Evolutionary conservation across 352 stramenopile genomes (phyloP), one percentile per base, ranked within the genome.

Genomic region (Achlya hypogyna): DNA sequence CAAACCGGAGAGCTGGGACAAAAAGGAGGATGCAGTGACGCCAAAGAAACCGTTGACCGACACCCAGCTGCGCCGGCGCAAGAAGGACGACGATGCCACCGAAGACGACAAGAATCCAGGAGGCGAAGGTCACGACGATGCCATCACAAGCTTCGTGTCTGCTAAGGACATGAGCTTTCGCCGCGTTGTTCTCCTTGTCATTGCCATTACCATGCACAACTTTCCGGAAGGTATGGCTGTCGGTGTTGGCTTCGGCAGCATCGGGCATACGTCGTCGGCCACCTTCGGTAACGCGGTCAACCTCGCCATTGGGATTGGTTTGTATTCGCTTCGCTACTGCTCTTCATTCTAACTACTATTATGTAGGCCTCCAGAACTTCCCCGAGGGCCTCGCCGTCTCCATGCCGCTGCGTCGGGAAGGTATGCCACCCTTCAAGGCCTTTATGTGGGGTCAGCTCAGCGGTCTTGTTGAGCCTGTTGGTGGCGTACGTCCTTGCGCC

Each of bases 391-490:
- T 96, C 20, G 88, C 87, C 1, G 89, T 96, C 60, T 95, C 86
- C 18, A 91, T 96, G 79, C 87, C 88, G 31, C 51, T 96, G 65
- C 84, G 84, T 63, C 75, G 88, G 54, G 79, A 93, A 63, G 89
- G 89, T 35, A 93, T 90, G 78, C 88, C 84, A 6, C 70, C 86
- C 9, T 93, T 83, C 52, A 75, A 75, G 27, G 86, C 86, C 22
- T 96, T 96, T 51, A 92, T 95, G 79, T 96, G 84, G 79, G 89
- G 89, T 20, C 89, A 96, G 69, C 73, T 95, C 18, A 96, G 85
- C 64, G 89, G 89, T 0, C 72, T 95, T n/a, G 87, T 96, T 0
- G 87, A 96, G 71, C 88, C 86, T 10, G 73, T 96, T 63, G 87
- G 85, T 53, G 88, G 86, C 22, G 81, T 96, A 62, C 56, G 82